phyloP scores from a whole-genome alignment of 192 early-diverging fungal species.

The Rhizophagus clarus region DNA sequence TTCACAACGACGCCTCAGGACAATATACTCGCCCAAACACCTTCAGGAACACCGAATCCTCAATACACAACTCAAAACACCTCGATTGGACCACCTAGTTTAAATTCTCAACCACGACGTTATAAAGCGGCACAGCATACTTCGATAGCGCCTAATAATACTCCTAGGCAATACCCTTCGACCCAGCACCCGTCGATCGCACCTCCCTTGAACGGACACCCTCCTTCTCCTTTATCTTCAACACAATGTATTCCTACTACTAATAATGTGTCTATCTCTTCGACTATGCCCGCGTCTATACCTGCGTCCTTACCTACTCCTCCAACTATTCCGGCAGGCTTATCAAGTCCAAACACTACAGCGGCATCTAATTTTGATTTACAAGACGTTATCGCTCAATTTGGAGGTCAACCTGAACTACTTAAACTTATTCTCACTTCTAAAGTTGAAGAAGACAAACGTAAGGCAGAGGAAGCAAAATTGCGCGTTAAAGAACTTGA shows the following conservation, averaged over 20 bases:
- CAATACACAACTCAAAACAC: conserved; percentile 1
- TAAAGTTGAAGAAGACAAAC: conserved; percentile 61
- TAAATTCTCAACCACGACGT: background rate
- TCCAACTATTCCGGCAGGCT: background rate
- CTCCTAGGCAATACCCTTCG: background rate
- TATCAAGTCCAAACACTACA: conserved; percentile 8
- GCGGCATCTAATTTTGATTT: conserved; percentile 45
- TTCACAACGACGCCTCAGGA: background rate
- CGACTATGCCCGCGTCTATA: background rate
- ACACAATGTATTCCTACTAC: background rate
- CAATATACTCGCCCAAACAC: background rate
- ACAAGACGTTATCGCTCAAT: conserved; percentile 51
- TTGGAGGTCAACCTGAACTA: conserved; percentile 54
- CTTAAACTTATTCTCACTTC: conserved; percentile 53
- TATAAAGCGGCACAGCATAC: background rate
- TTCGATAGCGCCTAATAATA: background rate
- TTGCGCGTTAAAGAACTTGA: conserved; percentile 52
- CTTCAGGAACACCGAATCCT: background rate
- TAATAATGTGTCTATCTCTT: background rate
- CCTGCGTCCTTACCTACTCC: conserved; percentile 14
- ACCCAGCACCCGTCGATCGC: background rate
- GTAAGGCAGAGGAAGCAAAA: conserved; percentile 58
- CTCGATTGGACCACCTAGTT: background rate
- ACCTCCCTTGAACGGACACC: background rate
- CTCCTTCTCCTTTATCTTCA: background rate